Evolutionary conservation across 73 alveolate genomes (phyloP).

Genomic region (Paramecium sexaurelia): DNA sequence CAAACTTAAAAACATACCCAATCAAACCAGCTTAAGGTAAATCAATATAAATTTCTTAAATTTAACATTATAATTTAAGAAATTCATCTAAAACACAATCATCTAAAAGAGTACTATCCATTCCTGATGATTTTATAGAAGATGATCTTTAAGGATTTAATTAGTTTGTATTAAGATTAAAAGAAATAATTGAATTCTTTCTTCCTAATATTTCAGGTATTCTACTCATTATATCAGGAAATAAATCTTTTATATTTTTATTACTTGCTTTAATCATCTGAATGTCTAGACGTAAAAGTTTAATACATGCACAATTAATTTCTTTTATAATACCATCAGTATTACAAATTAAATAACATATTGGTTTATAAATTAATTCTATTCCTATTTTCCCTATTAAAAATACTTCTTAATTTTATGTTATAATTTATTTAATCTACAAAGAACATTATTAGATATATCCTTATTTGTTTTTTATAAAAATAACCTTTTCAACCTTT

Average conservation of each 20-base stretch:
- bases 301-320: not conserved
- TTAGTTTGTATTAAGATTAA: not conserved
- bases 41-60: not conserved
- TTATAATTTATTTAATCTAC: not conserved
- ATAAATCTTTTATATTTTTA: not conserved
- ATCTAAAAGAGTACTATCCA: not conserved
- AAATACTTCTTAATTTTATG: slow-evolving; percentile 22
- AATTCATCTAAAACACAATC: not conserved
- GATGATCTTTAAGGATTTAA: not conserved
- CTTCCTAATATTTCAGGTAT: not conserved
- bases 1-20: not conserved
- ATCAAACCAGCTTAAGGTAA: not conserved
- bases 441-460: slow-evolving; percentile 6
- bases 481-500: not conserved
- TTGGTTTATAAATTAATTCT: not conserved
- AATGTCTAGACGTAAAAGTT: not conserved
- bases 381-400: not conserved
- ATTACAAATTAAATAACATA: slow-evolving; percentile 1
- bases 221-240: slow-evolving; percentile 33
- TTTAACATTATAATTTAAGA: not conserved
- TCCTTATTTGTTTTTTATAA: not conserved
- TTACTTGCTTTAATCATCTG: not conserved
- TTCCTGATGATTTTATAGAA: not conserved
- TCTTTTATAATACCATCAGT: not conserved
- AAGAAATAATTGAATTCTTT: not conserved